Base-by-base conservation (phyloP, 257 asterid genomes). In the Ocimum tenuiflorum region DNA sequence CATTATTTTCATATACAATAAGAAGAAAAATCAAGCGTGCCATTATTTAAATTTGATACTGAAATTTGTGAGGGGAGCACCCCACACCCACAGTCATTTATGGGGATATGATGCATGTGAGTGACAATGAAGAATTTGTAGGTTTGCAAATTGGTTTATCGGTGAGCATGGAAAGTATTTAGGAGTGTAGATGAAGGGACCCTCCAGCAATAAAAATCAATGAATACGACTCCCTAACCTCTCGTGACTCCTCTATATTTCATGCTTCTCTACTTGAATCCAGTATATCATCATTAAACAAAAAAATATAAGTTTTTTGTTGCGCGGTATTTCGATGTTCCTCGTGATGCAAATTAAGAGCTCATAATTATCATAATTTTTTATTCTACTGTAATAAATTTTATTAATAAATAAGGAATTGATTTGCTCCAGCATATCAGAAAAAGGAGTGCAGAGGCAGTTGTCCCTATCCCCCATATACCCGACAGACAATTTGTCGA, bases 61-160 rank as follows among this genome's bases (percentile, higher is more conserved):
- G 65, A 63, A 67, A 48, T 48, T 38, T 63, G 5, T 2, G 54
- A 12, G 10, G 9, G 50, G 23, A 23, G 7, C 29, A 17, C 13
- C 63, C 69, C 45, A 20, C 41, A 43, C 52, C 60, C 57, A 33
- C 66, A 9, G 65, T 76, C 71, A 71, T 50, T 27, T 52, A 24
- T 51, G 20, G 8, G 72, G 57, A 52, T 56, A 31, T 31, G 79
- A 66, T 75, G 91, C 97, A 88, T 83, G 96, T 88, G 95, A 86
- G 68, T 70, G 86, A 82, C 77, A 83, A 72, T 71, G 81, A 69
- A 75, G 91, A 75, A 47, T 88, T 86, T 91, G 98, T 83, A 85
- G 89, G 67, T 77, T 86, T 79, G 87, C 79, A 50, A 68, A 81
- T 91, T 86, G 94, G 86, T 86, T 86, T 79, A 81, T 81, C 73